Evolutionary conservation across 805 yeast species (phyloP).

Genomic region (Sporopachydermia lactativora): DNA sequence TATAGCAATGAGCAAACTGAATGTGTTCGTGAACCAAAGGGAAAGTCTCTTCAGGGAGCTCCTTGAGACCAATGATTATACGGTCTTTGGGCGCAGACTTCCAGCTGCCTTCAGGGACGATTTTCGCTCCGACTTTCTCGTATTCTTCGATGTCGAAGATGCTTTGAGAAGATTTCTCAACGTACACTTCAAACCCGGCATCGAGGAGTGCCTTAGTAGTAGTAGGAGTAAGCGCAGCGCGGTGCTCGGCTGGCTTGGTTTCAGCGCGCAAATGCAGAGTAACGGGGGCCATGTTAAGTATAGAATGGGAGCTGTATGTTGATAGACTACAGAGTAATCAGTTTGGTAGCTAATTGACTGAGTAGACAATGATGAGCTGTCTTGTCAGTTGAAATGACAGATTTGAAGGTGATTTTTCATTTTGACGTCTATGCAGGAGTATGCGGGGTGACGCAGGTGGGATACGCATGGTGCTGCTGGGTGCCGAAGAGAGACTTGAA

Average conservation of each 20-base stretch:
- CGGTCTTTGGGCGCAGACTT: conserved; percentile 79
- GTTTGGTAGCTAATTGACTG: too few relatives aligned
- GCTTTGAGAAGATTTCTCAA: conserved; percentile 79
- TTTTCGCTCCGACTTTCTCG: conserved; percentile 63
- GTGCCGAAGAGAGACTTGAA: too few relatives aligned
- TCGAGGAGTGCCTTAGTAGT: conserved; percentile 72
- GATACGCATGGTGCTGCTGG: too few relatives aligned
- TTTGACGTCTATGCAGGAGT: too few relatives aligned
- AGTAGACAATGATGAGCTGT: too few relatives aligned
- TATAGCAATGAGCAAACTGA: conserved; percentile 98
- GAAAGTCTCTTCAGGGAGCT: conserved; percentile 75
- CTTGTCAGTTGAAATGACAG: too few relatives aligned
- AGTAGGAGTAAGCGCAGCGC: conserved; percentile 92
- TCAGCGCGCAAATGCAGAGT: conserved; percentile 89
- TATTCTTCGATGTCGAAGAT: conserved; percentile 70
- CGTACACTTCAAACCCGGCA: conserved; percentile 80
- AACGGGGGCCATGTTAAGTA: conserved; percentile 26
- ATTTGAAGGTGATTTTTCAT: too few relatives aligned
- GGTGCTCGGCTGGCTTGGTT: conserved; percentile 91
- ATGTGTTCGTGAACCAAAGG: conserved; percentile 93
- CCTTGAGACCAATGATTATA: conserved; percentile 87
- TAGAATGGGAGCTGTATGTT: too few relatives aligned
- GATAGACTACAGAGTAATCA: too few relatives aligned
- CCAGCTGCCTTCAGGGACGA: conserved; percentile 95
- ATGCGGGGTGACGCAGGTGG: too few relatives aligned